Percentiles rank a stretch among this genome's conserved stretches.
Conservation (phyloP, 108 stramenopile species). For the Craspedostauros australis region DNA sequence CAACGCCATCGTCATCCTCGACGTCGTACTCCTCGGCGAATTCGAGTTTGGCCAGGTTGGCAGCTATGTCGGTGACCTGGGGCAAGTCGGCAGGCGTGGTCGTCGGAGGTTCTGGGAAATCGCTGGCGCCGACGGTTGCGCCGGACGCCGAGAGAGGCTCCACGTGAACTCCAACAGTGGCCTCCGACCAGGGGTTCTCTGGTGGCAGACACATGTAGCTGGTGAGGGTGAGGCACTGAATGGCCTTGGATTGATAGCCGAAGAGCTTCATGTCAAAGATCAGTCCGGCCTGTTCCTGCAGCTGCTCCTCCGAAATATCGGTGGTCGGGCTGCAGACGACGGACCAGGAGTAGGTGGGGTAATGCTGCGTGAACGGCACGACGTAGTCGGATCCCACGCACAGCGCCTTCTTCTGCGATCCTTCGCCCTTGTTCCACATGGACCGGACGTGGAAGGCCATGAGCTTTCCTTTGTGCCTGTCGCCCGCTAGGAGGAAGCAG, state of each 20-base stretch:
- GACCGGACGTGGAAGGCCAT: constrained; percentile 52
- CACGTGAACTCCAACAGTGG: constrained; percentile 6
- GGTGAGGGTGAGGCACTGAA: constrained; percentile 57
- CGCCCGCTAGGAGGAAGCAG: constrained; percentile 55
- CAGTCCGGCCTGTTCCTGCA: constrained; percentile 12
- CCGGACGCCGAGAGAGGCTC: constrained; percentile 9
- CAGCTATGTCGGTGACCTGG: constrained; percentile 2
- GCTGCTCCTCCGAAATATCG: constrained; percentile 30
- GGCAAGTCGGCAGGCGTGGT: not conserved
- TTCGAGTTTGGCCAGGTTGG: constrained; percentile 12
- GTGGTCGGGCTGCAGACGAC: constrained; percentile 27
- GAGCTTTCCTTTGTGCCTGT: constrained; percentile 37
- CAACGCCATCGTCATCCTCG: constrained; percentile 34
- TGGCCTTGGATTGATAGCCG: constrained; percentile 58
- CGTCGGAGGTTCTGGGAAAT: too few species aligned
- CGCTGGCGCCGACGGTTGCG: too few species aligned
- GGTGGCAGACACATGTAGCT: constrained; percentile 57
- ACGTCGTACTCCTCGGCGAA: constrained; percentile 37
- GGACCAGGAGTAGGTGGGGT: constrained; percentile 61
- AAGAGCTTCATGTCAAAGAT: constrained; percentile 54
- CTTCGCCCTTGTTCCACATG: constrained; percentile 27
- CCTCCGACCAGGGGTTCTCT: not conserved
- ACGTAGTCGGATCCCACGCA: constrained; percentile 67
- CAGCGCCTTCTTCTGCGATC: constrained; percentile 6
- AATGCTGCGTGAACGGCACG: constrained; percentile 55